These are phyloP conservation scores for Physaria fendleri DNA, from an alignment of 345 rosid genomes.

Conservation along the genomic window DNA sequence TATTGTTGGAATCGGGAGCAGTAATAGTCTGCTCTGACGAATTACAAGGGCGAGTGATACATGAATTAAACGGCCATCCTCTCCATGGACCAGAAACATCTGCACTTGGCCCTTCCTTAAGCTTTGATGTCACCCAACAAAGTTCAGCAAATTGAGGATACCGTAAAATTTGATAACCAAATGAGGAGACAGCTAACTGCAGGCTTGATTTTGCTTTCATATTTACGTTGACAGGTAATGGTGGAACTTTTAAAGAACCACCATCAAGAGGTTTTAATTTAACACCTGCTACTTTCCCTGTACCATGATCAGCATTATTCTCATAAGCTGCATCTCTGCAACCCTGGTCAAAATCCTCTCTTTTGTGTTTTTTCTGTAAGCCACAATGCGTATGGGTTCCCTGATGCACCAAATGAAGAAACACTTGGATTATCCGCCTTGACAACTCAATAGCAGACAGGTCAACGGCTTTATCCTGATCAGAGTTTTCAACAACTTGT, in stretches of 20 bases:
- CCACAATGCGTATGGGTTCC: conserved; percentile 38
- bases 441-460: conserved; percentile 59
- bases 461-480: conserved; percentile 53
- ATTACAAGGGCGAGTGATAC: conserved; percentile 62
- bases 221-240: conserved; percentile 40
- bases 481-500: conserved; percentile 41
- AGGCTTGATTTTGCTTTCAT: conserved; percentile 67
- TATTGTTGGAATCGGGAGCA: conserved; percentile 42
- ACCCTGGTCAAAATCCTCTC: conserved; percentile 22
- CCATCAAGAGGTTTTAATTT: conserved; percentile 31
- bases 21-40: conserved; percentile 37
- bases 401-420: conserved; percentile 65
- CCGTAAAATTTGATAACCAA: conserved; percentile 81
- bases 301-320: conserved; percentile 16
- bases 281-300: conserved; percentile 25
- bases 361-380: conserved; percentile 28
- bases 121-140: conserved; percentile 93
- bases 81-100: conserved; percentile 81
- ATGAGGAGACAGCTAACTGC: conserved; percentile 59
- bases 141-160: conserved; percentile 98
- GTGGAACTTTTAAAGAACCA: conserved; percentile 32
- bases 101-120: conserved; percentile 83
- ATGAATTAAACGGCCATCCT: conserved; percentile 96
- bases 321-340: conserved; percentile 16
- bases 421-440: conserved; percentile 52